These are phyloP conservation scores for Aureobasidium leucospermi DNA, from an alignment of 2,329 filamentous ascomycete genomes.

Conservation along the genomic window DNA sequence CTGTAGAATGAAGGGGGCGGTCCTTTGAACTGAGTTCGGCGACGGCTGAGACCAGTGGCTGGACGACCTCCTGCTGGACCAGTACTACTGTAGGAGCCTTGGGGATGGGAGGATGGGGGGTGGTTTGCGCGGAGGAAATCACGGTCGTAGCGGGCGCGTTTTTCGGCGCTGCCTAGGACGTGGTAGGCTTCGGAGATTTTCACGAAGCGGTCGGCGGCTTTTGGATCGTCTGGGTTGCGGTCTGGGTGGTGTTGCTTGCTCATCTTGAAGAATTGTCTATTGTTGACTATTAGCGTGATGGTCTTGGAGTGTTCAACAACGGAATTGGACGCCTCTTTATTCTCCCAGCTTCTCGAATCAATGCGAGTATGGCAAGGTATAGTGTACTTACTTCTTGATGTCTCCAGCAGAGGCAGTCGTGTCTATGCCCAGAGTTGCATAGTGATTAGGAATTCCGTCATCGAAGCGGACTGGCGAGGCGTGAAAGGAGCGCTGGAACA, in stretches of 20 bases:
- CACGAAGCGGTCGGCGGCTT: constrained; percentile 69
- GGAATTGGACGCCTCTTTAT: too few species aligned
- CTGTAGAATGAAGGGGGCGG: constrained; percentile 87
- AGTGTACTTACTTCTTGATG: constrained; percentile 65
- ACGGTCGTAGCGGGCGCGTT: constrained; percentile 75
- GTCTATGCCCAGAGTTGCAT: constrained; percentile 70
- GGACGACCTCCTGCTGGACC: constrained; percentile 64
- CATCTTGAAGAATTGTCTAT: constrained; percentile 69
- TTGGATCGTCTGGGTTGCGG: constrained; percentile 69
- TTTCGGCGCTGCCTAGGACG: constrained; percentile 62
- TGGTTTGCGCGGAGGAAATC: constrained; percentile 43
- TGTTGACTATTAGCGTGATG: neutral
- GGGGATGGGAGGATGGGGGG: constrained; percentile 34
- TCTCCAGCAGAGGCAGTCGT: constrained; percentile 62
- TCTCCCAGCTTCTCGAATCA: too few species aligned
- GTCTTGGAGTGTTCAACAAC: neutral
- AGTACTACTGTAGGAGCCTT: constrained; percentile 44
- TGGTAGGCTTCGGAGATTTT: constrained; percentile 78
- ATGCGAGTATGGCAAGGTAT: neutral
- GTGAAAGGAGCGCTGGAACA: constrained; percentile 34
- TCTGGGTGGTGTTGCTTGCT: constrained; percentile 92
- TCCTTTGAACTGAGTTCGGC: constrained; percentile 69
- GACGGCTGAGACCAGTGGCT: constrained; percentile 70
- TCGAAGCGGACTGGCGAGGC: constrained; percentile 31
- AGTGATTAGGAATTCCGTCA: constrained; percentile 55